A percentile compares a stretch with the other conserved stretches of the same genome.
These are phyloP conservation scores for Candolleomyces aberdarensis DNA, from an alignment of 768 basidiomycete genomes.

Conservation along the genomic window DNA sequence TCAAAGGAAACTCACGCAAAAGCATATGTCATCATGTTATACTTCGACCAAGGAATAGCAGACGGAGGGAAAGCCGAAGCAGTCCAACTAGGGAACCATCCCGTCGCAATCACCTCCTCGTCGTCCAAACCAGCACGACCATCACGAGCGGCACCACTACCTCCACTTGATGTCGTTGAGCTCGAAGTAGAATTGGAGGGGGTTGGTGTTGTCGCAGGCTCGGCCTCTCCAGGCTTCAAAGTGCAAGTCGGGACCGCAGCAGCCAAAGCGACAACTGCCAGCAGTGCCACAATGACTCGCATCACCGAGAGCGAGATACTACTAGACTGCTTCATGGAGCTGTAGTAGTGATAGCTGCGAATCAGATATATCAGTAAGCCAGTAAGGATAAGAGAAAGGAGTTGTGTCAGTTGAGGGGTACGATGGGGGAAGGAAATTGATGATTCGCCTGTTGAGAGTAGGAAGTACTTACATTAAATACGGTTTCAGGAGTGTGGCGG, in stretches of 20 bases:
- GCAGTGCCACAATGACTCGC: neutral
- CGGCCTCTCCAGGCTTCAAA: neutral
- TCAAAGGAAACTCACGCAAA: slow-evolving; percentile 38
- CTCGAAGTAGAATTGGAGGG: neutral
- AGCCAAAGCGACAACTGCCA: neutral
- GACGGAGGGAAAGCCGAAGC: slow-evolving; percentile 34
- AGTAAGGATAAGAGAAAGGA: too few relatives aligned
- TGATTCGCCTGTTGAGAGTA: too few relatives aligned
- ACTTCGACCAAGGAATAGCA: slow-evolving; percentile 53
- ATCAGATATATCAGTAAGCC: too few relatives aligned
- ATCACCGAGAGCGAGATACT: too few relatives aligned
- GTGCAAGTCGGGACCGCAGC: neutral
- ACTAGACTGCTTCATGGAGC: too few relatives aligned
- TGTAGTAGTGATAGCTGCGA: too few relatives aligned
- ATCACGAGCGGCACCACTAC: neutral
- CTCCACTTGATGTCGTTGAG: neutral
- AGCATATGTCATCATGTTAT: slow-evolving; percentile 44
- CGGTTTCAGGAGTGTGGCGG: too few relatives aligned
- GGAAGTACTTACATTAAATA: too few relatives aligned
- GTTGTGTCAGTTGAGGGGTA: too few relatives aligned
- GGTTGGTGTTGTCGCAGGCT: neutral
- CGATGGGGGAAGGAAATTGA: too few relatives aligned
- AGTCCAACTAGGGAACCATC: slow-evolving; percentile 60
- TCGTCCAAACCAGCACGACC: slow-evolving; percentile 13
- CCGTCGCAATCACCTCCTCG: slow-evolving; percentile 40